phyloP scores from a whole-genome alignment of 2,329 filamentous ascomycete genomes.

The Bipolaris bicolor region DNA sequence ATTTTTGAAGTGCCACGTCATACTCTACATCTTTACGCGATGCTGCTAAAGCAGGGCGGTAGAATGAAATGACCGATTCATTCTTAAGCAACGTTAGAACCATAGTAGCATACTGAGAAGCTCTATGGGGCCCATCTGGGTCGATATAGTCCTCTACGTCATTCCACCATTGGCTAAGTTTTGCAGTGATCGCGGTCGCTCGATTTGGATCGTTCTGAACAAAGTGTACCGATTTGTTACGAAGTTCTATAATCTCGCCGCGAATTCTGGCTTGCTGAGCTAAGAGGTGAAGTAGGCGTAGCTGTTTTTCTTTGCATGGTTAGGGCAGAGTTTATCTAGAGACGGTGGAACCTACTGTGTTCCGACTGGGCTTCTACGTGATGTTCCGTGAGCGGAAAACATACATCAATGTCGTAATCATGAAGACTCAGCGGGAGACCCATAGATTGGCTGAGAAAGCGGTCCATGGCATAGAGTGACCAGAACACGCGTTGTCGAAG shows the following conservation, averaged over 20 bases:
- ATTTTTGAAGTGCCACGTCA: slow-evolving; percentile 58
- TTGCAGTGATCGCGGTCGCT: slow-evolving; percentile 56
- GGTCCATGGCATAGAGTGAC: slow-evolving; percentile 63
- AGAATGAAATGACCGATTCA: slow-evolving; percentile 59
- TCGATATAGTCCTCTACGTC: slow-evolving; percentile 59
- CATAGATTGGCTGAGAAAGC: slow-evolving; percentile 63
- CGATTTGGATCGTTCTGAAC: slow-evolving; percentile 53
- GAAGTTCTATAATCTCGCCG: slow-evolving; percentile 59
- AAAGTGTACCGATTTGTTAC: slow-evolving; percentile 59
- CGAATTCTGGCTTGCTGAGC: slow-evolving; percentile 58
- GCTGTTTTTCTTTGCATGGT: slow-evolving; percentile 11
- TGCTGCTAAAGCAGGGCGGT: slow-evolving; percentile 58
- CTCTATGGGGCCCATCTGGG: slow-evolving; percentile 32
- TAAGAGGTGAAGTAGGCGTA: slow-evolving; percentile 41
- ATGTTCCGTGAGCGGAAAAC: slow-evolving; percentile 58
- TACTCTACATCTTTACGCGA: slow-evolving; percentile 54
- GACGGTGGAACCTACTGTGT: slow-evolving; percentile 12
- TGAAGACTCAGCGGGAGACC: slow-evolving; percentile 62
- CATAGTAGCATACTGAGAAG: slow-evolving; percentile 48
- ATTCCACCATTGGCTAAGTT: slow-evolving; percentile 60
- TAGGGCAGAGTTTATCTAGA: neutral
- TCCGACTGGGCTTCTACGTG: slow-evolving; percentile 41
- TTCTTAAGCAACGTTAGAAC: slow-evolving; percentile 56
- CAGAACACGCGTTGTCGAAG: slow-evolving; percentile 63
- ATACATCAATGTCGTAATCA: slow-evolving; percentile 65